Conservation (phyloP, 192 early-diverging fungal genomes). For the Entomortierella parvispora region DNA sequence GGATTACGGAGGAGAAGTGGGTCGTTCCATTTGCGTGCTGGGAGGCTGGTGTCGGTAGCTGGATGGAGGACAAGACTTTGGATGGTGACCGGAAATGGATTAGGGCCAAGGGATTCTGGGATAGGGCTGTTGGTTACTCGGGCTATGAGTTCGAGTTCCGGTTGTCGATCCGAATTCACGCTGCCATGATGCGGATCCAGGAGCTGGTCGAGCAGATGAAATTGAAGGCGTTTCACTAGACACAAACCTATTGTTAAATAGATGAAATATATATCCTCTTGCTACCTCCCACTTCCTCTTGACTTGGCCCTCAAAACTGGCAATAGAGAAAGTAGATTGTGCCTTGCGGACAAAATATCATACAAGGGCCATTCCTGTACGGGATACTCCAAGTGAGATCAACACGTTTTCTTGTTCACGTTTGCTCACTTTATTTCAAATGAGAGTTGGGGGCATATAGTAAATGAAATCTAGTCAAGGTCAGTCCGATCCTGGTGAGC, state of each 20-base stretch:
- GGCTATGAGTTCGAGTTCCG: slow-evolving; percentile 65
- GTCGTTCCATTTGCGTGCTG: slow-evolving; percentile 61
- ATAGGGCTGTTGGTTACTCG: slow-evolving; percentile 43
- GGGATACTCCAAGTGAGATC: too few species aligned
- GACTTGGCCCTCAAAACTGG: too few species aligned
- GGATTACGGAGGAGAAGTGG: slow-evolving; percentile 56
- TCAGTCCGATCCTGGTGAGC: slow-evolving; percentile 1
- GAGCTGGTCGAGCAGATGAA: slow-evolving; percentile 23
- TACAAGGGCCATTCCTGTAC: neutral
- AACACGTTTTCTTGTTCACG: too few species aligned
- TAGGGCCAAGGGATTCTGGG: slow-evolving; percentile 53
- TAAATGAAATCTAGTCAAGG: too few species aligned
- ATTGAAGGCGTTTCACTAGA: slow-evolving; percentile 12
- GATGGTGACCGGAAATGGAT: slow-evolving; percentile 27
- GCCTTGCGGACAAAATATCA: neutral
- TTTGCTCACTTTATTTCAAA: too few species aligned
- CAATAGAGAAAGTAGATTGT: too few species aligned
- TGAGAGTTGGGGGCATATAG: too few species aligned
- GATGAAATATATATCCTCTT: too few species aligned
- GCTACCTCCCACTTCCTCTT: too few species aligned
- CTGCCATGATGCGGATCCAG: slow-evolving; percentile 40
- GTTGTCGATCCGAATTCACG: slow-evolving; percentile 46
- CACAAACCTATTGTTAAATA: neutral
- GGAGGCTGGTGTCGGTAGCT: slow-evolving; percentile 61
- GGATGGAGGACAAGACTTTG: slow-evolving; percentile 45